Percentiles rank a stretch among this genome's conserved stretches.
Evolutionary conservation across 176 grass and related monocot species (phyloP).

Genomic region (Rhipidocladum racemiflorum): DNA sequence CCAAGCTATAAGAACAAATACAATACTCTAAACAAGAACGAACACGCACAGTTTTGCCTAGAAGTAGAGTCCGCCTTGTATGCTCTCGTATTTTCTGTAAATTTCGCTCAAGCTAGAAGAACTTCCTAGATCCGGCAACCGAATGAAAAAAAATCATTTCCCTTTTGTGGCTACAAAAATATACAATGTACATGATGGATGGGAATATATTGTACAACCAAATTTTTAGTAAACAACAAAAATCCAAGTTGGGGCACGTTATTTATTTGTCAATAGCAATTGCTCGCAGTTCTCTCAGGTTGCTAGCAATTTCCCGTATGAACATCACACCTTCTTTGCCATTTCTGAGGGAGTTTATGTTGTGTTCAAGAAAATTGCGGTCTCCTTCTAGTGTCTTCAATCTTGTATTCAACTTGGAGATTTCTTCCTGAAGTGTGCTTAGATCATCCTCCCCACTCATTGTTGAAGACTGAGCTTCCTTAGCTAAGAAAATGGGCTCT

Average conservation of each 20-base stretch:
- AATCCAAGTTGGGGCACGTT: neutral
- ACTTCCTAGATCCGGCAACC: neutral
- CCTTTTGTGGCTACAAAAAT: neutral
- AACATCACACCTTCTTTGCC: constrained; percentile 51
- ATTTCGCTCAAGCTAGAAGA: constrained; percentile 18
- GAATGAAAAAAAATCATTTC: neutral
- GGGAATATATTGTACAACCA: neutral
- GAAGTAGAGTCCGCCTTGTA: neutral
- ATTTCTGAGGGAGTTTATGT: constrained; percentile 64
- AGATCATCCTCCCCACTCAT: constrained; percentile 16
- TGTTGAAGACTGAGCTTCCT: constrained; percentile 15
- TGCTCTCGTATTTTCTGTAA: neutral
- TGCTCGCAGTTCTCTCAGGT: constrained; percentile 47
- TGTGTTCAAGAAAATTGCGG: constrained; percentile 62
- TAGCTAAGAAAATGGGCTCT: constrained; percentile 6
- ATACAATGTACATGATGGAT: constrained; percentile 14
- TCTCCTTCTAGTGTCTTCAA: constrained; percentile 59
- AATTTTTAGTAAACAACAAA: neutral
- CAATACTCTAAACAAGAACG: neutral
- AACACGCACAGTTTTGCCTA: neutral
- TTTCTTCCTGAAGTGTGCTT: constrained; percentile 47
- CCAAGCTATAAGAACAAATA: neutral
- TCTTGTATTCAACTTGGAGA: constrained; percentile 46
- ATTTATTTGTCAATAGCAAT: constrained; percentile 32
- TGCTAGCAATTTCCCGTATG: constrained; percentile 58